These are phyloP conservation scores for Gardenia jasminoides DNA, from an alignment of 257 asterid species.

Conservation along the genomic window DNA sequence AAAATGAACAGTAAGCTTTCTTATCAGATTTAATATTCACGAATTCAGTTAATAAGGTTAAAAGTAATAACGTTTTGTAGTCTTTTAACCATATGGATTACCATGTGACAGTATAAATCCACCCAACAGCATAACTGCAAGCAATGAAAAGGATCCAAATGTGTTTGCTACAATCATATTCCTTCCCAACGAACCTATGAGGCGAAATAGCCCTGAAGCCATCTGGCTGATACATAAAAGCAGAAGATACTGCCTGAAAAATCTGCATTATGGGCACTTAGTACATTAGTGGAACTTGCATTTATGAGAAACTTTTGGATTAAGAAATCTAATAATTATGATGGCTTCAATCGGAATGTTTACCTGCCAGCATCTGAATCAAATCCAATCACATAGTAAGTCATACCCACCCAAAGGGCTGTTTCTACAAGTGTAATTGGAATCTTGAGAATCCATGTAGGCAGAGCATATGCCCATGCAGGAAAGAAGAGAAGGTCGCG, in stretches of 20 bases:
- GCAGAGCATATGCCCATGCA: slow-evolving; percentile 80
- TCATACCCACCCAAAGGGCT: slow-evolving; percentile 67
- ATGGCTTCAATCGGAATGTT: background rate
- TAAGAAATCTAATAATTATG: background rate
- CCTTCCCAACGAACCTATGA: slow-evolving; percentile 80
- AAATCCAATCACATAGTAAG: slow-evolving; percentile 82
- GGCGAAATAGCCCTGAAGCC: slow-evolving; percentile 83
- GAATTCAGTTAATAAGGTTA: too few species aligned
- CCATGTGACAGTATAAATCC: slow-evolving; percentile 88
- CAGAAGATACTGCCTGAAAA: slow-evolving; percentile 56
- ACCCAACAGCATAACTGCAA: slow-evolving; percentile 72
- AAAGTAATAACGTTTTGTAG: too few species aligned
- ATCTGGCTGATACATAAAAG: slow-evolving; percentile 78
- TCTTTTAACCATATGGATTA: slow-evolving; percentile 24
- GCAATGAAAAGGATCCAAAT: slow-evolving; percentile 80
- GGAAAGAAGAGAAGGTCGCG: slow-evolving; percentile 79
- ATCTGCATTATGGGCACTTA: slow-evolving; percentile 38
- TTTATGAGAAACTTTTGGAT: background rate
- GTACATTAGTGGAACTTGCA: slow-evolving; percentile 41
- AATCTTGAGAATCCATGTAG: slow-evolving; percentile 77
- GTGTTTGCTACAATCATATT: slow-evolving; percentile 85
- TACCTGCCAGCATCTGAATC: slow-evolving; percentile 78
- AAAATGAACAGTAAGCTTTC: background rate
- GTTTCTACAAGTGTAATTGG: slow-evolving; percentile 70
- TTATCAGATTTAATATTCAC: slow-evolving; percentile 41